A percentile compares a stretch with the other conserved stretches of the same genome.
phyloP scores from a whole-genome alignment of 208 protist genomes.

The Acanthamoeba royreba region DNA sequence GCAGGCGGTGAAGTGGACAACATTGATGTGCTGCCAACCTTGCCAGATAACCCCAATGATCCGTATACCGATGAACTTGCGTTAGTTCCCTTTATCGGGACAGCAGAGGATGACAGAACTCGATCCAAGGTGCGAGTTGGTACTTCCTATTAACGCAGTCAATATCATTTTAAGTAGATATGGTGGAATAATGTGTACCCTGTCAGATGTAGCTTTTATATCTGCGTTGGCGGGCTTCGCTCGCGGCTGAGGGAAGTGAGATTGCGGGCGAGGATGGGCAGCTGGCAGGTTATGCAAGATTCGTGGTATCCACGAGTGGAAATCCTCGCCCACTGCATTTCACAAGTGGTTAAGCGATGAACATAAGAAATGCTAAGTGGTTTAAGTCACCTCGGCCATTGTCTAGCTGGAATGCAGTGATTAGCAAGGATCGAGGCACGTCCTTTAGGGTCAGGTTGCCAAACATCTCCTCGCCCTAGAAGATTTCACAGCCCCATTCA shows the following conservation, averaged over 20 bases:
- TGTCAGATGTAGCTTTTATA: no score
- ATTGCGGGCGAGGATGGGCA: neutral
- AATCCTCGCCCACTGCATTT: conserved; percentile 9
- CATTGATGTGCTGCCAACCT: neutral
- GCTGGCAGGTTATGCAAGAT: conserved; percentile 6
- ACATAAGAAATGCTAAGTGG: neutral
- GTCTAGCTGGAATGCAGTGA: neutral
- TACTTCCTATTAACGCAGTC: no score
- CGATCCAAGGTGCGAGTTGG: no score
- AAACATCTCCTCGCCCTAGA: neutral
- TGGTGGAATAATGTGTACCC: no score
- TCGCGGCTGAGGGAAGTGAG: neutral
- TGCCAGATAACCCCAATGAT: neutral
- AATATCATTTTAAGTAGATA: no score
- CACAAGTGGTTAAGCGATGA: neutral
- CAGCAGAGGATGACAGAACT: neutral
- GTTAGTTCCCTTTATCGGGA: neutral
- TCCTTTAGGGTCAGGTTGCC: neutral
- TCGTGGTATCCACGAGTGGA: neutral
- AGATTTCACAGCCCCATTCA: no score
- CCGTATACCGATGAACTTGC: neutral
- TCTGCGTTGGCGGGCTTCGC: no score
- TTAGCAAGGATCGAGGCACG: neutral
- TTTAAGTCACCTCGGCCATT: neutral
- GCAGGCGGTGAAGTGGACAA: neutral